Evolutionary conservation across 2,329 filamentous ascomycete species (phyloP).

Genomic region (Aspergillus tubingensis): DNA sequence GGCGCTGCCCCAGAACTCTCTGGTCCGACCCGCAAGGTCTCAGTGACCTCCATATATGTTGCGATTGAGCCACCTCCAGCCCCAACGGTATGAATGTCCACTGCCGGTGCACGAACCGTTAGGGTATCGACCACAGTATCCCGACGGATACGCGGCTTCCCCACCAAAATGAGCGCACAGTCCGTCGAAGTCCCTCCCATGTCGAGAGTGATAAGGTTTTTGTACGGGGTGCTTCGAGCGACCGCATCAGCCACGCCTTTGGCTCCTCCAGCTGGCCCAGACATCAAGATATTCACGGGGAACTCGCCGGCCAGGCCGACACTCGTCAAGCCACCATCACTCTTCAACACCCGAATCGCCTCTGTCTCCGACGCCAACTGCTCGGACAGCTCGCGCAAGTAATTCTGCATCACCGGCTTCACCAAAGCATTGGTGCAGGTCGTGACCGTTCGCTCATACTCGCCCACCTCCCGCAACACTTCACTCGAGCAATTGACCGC

Average conservation of each 20-base stretch:
- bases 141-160: slow-evolving; percentile 47
- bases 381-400: slow-evolving; percentile 45
- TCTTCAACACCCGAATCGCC: slow-evolving; percentile 53
- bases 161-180: slow-evolving; percentile 49
- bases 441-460: slow-evolving; percentile 54
- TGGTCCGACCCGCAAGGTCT: slow-evolving; percentile 53
- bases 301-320: slow-evolving; percentile 48
- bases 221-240: slow-evolving; percentile 49
- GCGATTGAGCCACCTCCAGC: slow-evolving; percentile 55
- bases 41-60: slow-evolving; percentile 50
- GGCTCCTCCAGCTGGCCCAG: slow-evolving; percentile 54
- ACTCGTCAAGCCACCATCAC: slow-evolving; percentile 52
- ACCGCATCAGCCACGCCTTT: slow-evolving; percentile 52
- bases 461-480: slow-evolving; percentile 51
- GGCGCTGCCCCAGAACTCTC: slow-evolving; percentile 53
- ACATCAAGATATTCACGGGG: slow-evolving; percentile 54
- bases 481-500: slow-evolving; percentile 51
- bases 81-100: slow-evolving; percentile 53
- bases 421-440: slow-evolving; percentile 52
- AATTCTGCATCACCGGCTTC: slow-evolving; percentile 51
- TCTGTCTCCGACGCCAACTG: slow-evolving; percentile 45
- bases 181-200: slow-evolving; percentile 57
- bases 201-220: slow-evolving; percentile 53
- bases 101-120: slow-evolving; percentile 50
- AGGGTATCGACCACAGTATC: slow-evolving; percentile 50